Evolutionary conservation across 768 basidiomycete species (phyloP).

Genomic region (Zangia roseola): DNA sequence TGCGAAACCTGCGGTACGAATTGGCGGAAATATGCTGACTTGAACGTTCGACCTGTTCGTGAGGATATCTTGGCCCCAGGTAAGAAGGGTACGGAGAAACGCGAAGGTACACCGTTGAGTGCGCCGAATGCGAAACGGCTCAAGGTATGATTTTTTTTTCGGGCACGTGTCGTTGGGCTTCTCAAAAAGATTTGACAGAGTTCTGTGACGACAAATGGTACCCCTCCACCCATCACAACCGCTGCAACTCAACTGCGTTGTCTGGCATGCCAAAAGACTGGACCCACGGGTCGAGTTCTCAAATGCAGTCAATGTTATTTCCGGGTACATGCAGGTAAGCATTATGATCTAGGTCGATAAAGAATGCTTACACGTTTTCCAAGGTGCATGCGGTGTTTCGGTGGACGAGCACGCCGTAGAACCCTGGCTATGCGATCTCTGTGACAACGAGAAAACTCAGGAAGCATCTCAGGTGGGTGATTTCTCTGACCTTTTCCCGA

Average conservation of each 20-base stretch:
- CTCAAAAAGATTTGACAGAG: slow-evolving; percentile 13
- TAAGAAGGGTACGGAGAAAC: slow-evolving; percentile 47
- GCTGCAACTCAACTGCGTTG: slow-evolving; percentile 68
- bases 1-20: slow-evolving; percentile 85
- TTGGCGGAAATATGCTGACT: slow-evolving; percentile 92
- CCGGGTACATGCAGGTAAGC: slow-evolving; percentile 72
- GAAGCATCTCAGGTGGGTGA: slow-evolving; percentile 77
- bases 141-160: slow-evolving; percentile 42
- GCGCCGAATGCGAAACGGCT: slow-evolving; percentile 60
- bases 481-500: not conserved
- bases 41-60: slow-evolving; percentile 70
- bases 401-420: slow-evolving; percentile 64
- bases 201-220: slow-evolving; percentile 46
- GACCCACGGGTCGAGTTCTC: slow-evolving; percentile 73
- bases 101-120: slow-evolving; percentile 59
- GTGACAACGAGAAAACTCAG: slow-evolving; percentile 75
- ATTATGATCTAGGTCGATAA: not conserved
- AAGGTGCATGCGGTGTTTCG: slow-evolving; percentile 68
- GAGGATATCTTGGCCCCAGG: slow-evolving; percentile 57
- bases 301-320: slow-evolving; percentile 81
- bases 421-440: slow-evolving; percentile 85
- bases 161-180: too few relatives aligned
- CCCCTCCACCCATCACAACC: slow-evolving; percentile 59
- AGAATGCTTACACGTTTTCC: slow-evolving; percentile 5
- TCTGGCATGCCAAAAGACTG: slow-evolving; percentile 69